These are phyloP conservation scores for Aphanomyces cochlioides DNA, from an alignment of 352 stramenopile genomes.

Conservation along the genomic window DNA sequence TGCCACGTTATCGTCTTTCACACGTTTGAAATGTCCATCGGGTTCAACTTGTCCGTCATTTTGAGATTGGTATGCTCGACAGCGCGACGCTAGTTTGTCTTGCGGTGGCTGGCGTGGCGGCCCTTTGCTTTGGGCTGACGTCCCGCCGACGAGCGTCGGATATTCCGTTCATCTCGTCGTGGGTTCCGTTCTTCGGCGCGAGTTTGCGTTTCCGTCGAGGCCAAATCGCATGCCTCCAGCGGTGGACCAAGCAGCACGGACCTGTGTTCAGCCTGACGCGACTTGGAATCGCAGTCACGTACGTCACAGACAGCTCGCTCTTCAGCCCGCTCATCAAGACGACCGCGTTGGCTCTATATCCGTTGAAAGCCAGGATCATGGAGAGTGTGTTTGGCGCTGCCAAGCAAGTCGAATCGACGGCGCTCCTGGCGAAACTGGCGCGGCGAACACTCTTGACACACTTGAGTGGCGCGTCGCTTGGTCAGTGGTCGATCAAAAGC, in stretches of 20 bases:
- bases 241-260: background rate
- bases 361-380: slow-evolving; percentile 20
- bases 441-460: background rate
- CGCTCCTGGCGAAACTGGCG: slow-evolving; percentile 4
- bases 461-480: slow-evolving; percentile 11
- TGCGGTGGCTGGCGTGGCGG: background rate
- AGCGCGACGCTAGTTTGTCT: background rate
- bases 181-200: slow-evolving; percentile 22
- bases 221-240: slow-evolving; percentile 1
- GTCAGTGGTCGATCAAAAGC: slow-evolving; percentile 5
- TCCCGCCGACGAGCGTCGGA: background rate
- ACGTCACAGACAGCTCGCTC: slow-evolving; percentile 20
- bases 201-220: slow-evolving; percentile 25
- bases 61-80: background rate
- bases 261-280: slow-evolving; percentile 25
- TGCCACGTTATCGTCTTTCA: no score
- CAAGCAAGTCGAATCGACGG: background rate
- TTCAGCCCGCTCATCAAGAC: slow-evolving; percentile 16
- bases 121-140: background rate
- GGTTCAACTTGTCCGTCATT: no score
- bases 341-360: slow-evolving; percentile 6
- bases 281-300: slow-evolving; percentile 18
- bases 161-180: slow-evolving; percentile 10
- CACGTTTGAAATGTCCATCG: no score
- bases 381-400: slow-evolving; percentile 4